Conservation (phyloP, 2,329 filamentous ascomycete genomes). For the Fusarium staphyleae region DNA sequence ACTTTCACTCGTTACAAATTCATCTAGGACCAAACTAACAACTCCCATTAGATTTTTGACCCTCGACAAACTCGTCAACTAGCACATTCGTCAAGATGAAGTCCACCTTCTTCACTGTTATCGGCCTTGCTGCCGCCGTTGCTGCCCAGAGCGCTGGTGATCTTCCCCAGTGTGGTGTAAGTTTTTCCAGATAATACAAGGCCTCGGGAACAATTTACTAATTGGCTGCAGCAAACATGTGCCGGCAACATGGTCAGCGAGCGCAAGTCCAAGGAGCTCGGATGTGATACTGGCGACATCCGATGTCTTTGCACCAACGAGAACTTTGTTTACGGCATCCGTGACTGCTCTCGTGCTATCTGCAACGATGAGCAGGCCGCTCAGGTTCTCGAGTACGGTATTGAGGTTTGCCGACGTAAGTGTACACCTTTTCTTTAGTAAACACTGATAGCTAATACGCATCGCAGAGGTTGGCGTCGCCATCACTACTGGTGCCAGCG, state of each 20-base stretch:
- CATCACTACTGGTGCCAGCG: slow-evolving; percentile 44
- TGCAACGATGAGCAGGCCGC: slow-evolving; percentile 50
- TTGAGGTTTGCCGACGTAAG: slow-evolving; percentile 50
- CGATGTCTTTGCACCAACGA: slow-evolving; percentile 56
- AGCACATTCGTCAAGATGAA: slow-evolving; percentile 63
- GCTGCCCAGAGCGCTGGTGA: slow-evolving; percentile 51
- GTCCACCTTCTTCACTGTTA: slow-evolving; percentile 53
- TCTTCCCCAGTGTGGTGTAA: slow-evolving; percentile 62
- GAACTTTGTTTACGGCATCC: slow-evolving; percentile 58
- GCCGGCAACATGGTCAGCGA: slow-evolving; percentile 57
- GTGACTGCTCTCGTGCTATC: slow-evolving; percentile 57
- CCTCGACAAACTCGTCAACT: slow-evolving; percentile 27
- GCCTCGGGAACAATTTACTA: slow-evolving; percentile 3
- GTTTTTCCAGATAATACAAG: slow-evolving; percentile 30
- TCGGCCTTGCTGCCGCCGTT: slow-evolving; percentile 50
- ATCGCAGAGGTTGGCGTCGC: slow-evolving; percentile 45
- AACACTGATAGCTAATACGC: slow-evolving; percentile 23
- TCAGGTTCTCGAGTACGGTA: slow-evolving; percentile 50
- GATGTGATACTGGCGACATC: slow-evolving; percentile 53
- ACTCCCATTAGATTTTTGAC: slow-evolving; percentile 18
- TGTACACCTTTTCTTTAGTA: background rate
- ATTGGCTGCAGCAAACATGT: slow-evolving; percentile 54
- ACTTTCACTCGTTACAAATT: slow-evolving; percentile 11
- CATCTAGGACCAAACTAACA: slow-evolving; percentile 16
- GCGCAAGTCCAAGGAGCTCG: slow-evolving; percentile 52